Percentiles rank a stretch among this genome's conserved stretches.
Conservation (phyloP, 768 basidiomycete genomes). For the Collybiopsis confluens region DNA sequence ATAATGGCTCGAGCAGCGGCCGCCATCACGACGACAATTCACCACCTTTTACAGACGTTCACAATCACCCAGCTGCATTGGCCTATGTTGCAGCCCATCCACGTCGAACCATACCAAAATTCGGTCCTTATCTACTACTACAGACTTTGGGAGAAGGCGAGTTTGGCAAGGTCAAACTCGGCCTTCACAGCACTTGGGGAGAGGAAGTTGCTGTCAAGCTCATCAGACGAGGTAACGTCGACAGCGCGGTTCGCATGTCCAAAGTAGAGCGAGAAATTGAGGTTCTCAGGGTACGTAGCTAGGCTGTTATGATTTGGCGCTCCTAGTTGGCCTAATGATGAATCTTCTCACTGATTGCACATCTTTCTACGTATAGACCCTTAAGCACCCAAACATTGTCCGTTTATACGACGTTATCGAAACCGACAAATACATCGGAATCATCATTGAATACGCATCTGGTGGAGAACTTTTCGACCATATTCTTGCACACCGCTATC, state of each 20-base stretch:
- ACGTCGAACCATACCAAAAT: constrained; percentile 82
- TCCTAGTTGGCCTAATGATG: too few species aligned
- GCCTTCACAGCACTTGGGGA: constrained; percentile 87
- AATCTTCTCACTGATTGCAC: constrained; percentile 8
- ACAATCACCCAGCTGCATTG: constrained; percentile 79
- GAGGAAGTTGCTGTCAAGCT: constrained; percentile 99
- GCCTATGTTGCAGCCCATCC: constrained; percentile 83
- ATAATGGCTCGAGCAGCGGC: constrained; percentile 22
- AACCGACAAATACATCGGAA: constrained; percentile 99
- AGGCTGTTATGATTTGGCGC: too few species aligned
- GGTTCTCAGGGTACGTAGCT: constrained; percentile 78
- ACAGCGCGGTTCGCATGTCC: constrained; percentile 78
- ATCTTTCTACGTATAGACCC: constrained; percentile 44
- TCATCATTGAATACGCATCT: constrained; percentile 97
- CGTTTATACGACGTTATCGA: constrained; percentile 98
- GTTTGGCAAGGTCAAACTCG: constrained; percentile 99
- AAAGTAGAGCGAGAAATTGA: constrained; percentile 99
- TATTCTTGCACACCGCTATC: constrained; percentile 95
- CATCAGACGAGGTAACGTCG: constrained; percentile 89
- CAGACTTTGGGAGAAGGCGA: constrained; percentile 98
- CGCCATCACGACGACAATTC: constrained; percentile 37
- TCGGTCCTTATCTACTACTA: constrained; percentile 91
- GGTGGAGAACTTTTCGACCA: constrained; percentile 99
- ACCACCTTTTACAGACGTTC: constrained; percentile 64
- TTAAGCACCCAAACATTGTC: constrained; percentile 98